Evolutionary conservation across 169 alveolate species (phyloP), one percentile per base, ranked within the genome.

Genomic region (Plasmodium adleri): DNA sequence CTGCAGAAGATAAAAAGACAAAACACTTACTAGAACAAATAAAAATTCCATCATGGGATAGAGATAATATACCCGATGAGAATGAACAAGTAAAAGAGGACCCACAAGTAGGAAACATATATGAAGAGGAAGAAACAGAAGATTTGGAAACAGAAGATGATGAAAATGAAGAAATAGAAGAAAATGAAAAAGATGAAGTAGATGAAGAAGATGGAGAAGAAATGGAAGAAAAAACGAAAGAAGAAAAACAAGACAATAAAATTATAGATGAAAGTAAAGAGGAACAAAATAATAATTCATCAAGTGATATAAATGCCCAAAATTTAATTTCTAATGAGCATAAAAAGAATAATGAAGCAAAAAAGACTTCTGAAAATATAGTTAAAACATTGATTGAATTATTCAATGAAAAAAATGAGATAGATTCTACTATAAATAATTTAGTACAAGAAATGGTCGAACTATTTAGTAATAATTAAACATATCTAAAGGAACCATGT

Each of bases 71-170:
- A 39, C 17, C 17, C 20, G 76, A 68, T 32, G 26, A n/a, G 12
- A 32, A 68, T 43, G 76, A 68, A 45, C 63, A 45, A 49, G 62
- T 43, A 17, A 45, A n/a, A 20, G 64, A 45, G 45, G 76, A 68
- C 17, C 39, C n/a, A 0, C 28, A 7, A 8, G 62, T 32, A 15
- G 62, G 20, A 39, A 39, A 1, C 5, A 32, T 4, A 32, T 0
- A 15, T 17, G 58, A 49, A 39, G 52, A n/a, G 1, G 54, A 64
- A 22, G 54, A 64, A 12, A 49, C 24, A 28, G 50, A 8, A 9
- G n/a, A 13, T 4, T n/a, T 43, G 58, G 62, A 45, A 45, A 39
- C 15, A 15, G 76, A 26, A 17, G 62, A 59, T 9, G 68, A 15
- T 15, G 28, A 59, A 13, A 20, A 15, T 12, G 60, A 5, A 52